Evolutionary conservation across 169 alveolate genomes (phyloP).

Genomic region (Cyclospora cayetanensis): DNA sequence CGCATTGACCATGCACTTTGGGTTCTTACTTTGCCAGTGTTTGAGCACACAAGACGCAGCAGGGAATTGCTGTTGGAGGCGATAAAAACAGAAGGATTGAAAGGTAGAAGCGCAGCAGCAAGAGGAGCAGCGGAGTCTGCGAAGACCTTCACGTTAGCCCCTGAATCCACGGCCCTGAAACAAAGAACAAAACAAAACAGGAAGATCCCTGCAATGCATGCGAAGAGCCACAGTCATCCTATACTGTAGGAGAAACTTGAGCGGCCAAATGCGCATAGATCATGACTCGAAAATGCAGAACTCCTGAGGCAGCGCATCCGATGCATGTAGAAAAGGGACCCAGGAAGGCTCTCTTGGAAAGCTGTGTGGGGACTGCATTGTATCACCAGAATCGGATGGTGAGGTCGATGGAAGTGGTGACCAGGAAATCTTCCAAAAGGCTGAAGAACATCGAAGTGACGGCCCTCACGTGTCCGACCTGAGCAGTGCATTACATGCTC

Average conservation of each 20-base stretch:
- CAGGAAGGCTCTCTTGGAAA: no score
- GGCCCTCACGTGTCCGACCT: conserved; percentile 68
- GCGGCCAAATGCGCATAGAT: no score
- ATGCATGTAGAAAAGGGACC: no score
- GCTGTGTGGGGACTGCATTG: no score
- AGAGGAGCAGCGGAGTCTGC: conserved; percentile 64
- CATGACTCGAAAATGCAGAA: no score
- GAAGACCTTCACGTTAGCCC: conserved; percentile 74
- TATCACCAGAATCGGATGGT: conserved; percentile 78
- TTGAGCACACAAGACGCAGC: conserved; percentile 75
- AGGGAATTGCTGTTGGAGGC: conserved; percentile 77
- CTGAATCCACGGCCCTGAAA: neutral
- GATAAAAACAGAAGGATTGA: conserved; percentile 73
- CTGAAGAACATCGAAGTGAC: conserved; percentile 74
- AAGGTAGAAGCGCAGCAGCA: conserved; percentile 70
- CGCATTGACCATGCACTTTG: no score
- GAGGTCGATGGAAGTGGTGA: conserved; percentile 77
- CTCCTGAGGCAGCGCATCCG: no score
- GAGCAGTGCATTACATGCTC: no score
- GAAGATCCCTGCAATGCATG: neutral
- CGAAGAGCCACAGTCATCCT: no score
- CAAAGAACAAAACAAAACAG: neutral
- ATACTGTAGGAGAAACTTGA: no score
- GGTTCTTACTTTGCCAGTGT: neutral
- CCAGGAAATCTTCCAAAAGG: conserved; percentile 73